Evolutionary conservation across 2,329 filamentous ascomycete genomes (phyloP).

Genomic region (Hypoxylon sp.): DNA sequence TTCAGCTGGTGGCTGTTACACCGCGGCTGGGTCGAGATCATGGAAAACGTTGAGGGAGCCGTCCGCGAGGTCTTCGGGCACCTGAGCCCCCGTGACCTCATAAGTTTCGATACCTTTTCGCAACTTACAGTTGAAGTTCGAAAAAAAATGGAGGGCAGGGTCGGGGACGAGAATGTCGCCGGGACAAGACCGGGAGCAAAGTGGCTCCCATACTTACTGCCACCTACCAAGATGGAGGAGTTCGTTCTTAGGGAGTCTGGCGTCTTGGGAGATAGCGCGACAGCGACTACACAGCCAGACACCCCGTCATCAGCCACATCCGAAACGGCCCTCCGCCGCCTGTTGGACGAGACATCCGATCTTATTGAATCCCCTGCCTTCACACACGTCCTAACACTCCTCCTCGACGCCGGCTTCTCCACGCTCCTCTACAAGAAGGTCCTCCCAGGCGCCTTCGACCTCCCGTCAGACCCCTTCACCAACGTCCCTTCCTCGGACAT

Average conservation of each 20-base stretch:
- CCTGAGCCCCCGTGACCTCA: constrained; percentile 88
- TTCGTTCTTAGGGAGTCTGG: constrained; percentile 89
- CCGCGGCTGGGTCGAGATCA: constrained; percentile 86
- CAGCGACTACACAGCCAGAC: constrained; percentile 54
- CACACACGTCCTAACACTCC: constrained; percentile 84
- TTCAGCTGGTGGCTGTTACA: constrained; percentile 99
- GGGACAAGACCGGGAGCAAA: constrained; percentile 63
- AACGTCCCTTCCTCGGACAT: constrained; percentile 18
- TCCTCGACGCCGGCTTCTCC: constrained; percentile 90
- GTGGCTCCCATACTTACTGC: constrained; percentile 90
- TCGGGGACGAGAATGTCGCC: constrained; percentile 54
- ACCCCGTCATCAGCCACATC: constrained; percentile 49
- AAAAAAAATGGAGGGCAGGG: constrained; percentile 82
- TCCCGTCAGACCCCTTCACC: constrained; percentile 60
- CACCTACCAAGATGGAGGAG: constrained; percentile 82
- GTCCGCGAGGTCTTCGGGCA: constrained; percentile 92
- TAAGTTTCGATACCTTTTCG: constrained; percentile 84
- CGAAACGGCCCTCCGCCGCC: constrained; percentile 76
- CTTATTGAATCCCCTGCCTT: constrained; percentile 95
- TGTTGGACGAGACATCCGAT: constrained; percentile 96
- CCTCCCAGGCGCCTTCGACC: constrained; percentile 82
- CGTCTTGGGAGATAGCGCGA: constrained; percentile 71
- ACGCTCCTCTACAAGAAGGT: constrained; percentile 87
- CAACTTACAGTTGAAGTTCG: constrained; percentile 87
- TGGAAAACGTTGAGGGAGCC: constrained; percentile 84